Evolutionary conservation across 192 early-diverging fungal species (phyloP).

Genomic region (Pilobolus umbonatus): DNA sequence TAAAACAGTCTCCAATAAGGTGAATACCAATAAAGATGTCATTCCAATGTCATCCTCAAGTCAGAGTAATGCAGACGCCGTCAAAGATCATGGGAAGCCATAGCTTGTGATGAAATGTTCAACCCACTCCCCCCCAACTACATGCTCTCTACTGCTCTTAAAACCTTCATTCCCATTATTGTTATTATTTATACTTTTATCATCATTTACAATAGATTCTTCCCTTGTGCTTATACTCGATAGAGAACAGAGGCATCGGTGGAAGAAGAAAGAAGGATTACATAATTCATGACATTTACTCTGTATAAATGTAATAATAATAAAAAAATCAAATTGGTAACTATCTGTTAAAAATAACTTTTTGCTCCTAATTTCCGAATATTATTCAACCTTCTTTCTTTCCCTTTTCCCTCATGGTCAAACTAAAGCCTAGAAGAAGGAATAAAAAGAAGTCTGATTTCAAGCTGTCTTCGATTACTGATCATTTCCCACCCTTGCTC

Average conservation of each 20-base stretch:
- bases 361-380: not conserved
- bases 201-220: not conserved
- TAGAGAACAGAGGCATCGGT: no score
- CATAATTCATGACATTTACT: no score
- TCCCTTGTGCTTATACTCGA: no score
- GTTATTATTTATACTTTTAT: not conserved
- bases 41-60: constrained; percentile 40
- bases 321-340: not conserved
- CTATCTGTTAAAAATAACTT: not conserved
- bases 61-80: constrained; percentile 33
- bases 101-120: no score
- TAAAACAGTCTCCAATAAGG: constrained; percentile 58
- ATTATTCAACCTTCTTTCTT: not conserved
- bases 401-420: not conserved
- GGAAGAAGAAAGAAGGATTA: no score
- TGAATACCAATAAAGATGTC: constrained; percentile 20
- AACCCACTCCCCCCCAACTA: no score
- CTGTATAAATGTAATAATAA: no score
- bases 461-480: constrained; percentile 16
- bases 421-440: not conserved
- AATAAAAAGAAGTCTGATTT: not conserved
- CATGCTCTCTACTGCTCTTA: no score
- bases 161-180: no score
- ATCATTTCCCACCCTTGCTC: constrained; percentile 3
- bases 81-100: constrained; percentile 25